phyloP scores from a whole-genome alignment of 2,329 filamentous ascomycete genomes.

The Colletotrichum truncatum region DNA sequence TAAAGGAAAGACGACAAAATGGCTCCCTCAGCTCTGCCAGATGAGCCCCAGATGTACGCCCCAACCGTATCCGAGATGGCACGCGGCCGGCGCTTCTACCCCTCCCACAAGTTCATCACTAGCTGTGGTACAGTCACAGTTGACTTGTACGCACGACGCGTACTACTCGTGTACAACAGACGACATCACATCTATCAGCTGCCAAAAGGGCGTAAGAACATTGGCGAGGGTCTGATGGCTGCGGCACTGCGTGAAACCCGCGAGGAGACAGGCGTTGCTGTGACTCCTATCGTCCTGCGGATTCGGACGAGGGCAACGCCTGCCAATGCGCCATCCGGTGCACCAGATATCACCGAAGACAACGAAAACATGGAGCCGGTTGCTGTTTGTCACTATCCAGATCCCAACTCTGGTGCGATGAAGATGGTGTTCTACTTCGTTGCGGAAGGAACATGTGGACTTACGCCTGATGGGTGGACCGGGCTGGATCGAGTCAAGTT shows the following conservation, averaged over 20 bases:
- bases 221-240: constrained; percentile 51
- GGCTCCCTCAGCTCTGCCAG: constrained; percentile 20
- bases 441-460: constrained; percentile 41
- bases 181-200: constrained; percentile 54
- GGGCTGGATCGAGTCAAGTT: constrained; percentile 36
- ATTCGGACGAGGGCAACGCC: constrained; percentile 55
- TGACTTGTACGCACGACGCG: constrained; percentile 43
- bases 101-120: constrained; percentile 52
- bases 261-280: constrained; percentile 57
- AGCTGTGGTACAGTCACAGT: constrained; percentile 58
- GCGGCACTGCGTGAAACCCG: constrained; percentile 56
- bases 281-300: constrained; percentile 47
- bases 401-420: constrained; percentile 40
- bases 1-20: neutral
- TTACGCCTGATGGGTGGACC: constrained; percentile 8
- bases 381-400: neutral
- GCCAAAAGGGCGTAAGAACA: constrained; percentile 59
- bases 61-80: constrained; percentile 21
- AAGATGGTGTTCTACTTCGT: constrained; percentile 53
- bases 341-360: constrained; percentile 35
- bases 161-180: constrained; percentile 54
- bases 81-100: constrained; percentile 40
- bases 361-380: neutral
- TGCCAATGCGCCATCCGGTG: constrained; percentile 1
- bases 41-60: constrained; percentile 16